Evolutionary conservation across 192 early-diverging fungal species (phyloP), one percentile per base, ranked within the genome.

Genomic region (Mortierella claussenii): DNA sequence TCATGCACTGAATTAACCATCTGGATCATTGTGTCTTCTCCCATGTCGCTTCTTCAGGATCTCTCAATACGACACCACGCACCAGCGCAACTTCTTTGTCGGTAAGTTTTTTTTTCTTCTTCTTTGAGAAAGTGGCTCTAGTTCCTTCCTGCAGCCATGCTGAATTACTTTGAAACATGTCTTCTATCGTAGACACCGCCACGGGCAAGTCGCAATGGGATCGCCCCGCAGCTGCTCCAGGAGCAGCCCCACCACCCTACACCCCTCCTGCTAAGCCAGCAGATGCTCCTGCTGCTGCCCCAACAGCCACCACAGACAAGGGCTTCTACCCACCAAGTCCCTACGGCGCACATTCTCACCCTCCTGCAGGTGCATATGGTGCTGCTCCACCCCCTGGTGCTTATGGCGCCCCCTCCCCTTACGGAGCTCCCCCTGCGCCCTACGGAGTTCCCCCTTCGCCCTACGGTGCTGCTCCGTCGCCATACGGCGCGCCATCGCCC

Each of bases 161-260:
- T 21, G 8, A 15, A 42, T 24, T 32, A 55, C 31, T 21, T 13
- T 15, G 18, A 36, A 34, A 55, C 52, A 10, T 43, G 23, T 49
- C 30, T 20, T 48, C 27, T n/a, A 32, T 20, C 24, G 27, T 44
- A 75, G 70, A 75, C 28, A 75, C 70, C 13, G 70, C 62, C 17
- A 40, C 70, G 10, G 70, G 70, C 55, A 65, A 74, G 56, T 50
- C 70, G 2, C 70, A 75, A 40, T 75, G 70, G 70, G 70, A 75
- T 48, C 62, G 51, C 32, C 70, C 62, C 17, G 54, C 44, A 21
- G 36, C 31, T 21, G 33, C 57, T n/a, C 17, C 20, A 15, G 50
- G 32, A 17, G 30, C 49, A 9, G 31, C 58, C 21, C 60, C 69
- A 37, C 60, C 69, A 12, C 60, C 59, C 28, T 61, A 60, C 43